Evolutionary conservation across 805 yeast genomes (phyloP).

Genomic region (Wickerhamomyces pijperi): DNA sequence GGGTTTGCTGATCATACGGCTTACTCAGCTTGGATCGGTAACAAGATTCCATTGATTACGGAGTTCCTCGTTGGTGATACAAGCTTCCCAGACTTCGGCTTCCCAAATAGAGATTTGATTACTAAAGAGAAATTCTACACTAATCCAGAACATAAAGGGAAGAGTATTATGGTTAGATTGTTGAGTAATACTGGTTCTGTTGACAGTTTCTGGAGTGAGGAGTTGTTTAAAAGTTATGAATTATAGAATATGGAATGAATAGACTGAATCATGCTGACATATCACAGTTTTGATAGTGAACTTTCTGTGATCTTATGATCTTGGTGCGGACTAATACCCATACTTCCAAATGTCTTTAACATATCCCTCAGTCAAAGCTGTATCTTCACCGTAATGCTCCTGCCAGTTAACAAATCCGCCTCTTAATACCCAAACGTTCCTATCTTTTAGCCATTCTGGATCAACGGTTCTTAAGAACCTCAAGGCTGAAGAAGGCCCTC

Average conservation of each 20-base stretch:
- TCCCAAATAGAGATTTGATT: slow-evolving; percentile 7
- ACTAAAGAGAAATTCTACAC: slow-evolving; percentile 5
- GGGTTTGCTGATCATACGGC: slow-evolving; percentile 32
- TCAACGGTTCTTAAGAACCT: slow-evolving; percentile 31
- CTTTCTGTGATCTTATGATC: too few relatives aligned
- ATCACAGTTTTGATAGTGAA: too few relatives aligned
- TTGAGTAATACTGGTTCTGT: slow-evolving; percentile 3
- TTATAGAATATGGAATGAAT: too few relatives aligned
- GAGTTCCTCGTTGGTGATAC: slow-evolving; percentile 1
- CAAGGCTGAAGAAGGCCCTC: slow-evolving; percentile 84
- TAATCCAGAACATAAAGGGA: slow-evolving; percentile 3
- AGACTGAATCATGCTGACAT: too few relatives aligned
- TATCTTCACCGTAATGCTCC: slow-evolving; percentile 55
- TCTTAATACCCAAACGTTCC: slow-evolving; percentile 55
- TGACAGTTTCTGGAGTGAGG: slow-evolving; percentile 3
- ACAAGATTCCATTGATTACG: slow-evolving; percentile 18
- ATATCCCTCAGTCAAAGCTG: slow-evolving; percentile 49
- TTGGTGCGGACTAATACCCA: slow-evolving; percentile 15
- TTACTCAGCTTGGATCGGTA: slow-evolving; percentile 43
- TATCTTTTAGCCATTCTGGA: slow-evolving; percentile 17
- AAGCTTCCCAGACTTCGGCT: slow-evolving; percentile 6
- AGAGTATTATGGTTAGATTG: slow-evolving; percentile 7
- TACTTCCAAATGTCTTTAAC: slow-evolving; percentile 31
- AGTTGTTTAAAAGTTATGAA: not conserved
- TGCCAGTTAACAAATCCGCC: slow-evolving; percentile 93